Evolutionary conservation across 2,329 filamentous ascomycete species (phyloP), one percentile per base, ranked within the genome.

Genomic region (Botrytis galanthina): DNA sequence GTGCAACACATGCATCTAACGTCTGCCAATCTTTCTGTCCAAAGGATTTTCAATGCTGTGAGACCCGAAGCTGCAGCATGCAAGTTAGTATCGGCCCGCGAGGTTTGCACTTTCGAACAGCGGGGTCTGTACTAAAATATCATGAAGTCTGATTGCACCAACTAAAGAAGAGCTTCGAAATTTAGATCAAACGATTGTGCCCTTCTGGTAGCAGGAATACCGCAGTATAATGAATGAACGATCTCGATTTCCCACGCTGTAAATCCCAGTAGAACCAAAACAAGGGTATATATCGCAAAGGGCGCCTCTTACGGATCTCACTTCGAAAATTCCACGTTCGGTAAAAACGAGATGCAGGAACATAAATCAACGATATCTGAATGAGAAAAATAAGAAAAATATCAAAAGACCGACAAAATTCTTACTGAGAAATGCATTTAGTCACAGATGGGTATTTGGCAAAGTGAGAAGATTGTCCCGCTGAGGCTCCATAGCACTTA

Each of bases 401-500:
- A 60, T 22, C 12, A 57, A 42, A 68, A 59, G 22, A 48, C 37
- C 22, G 62, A 72, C 51, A 68, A 44, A 42, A 37, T 37, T 51
- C 29, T 48, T 67, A 57, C 70, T 54, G 32, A 16, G 73, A 68
- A 67, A 70, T 69, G 62, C 61, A 73, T 66, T 76, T 18, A 57
- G 72, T 51, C 57, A 59, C 39, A 20, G 22, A 59, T 72, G 62
- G 46, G 62, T 18, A 42, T 67, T 72, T 59, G 39, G 39, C 4
- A 59, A 22, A 59, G 39, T 29, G 51, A 29, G 29, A 60, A 62
- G 61, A 39, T 46, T 29, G 32, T 71, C 29, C 63, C 59, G n/a
- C 57, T 60, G 62, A 62, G 44, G 29, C 63, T 72, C 69, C 72
- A 62, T 60, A 51, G 57, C 64, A 51, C 61, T 39, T 29, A 71